phyloP scores from a whole-genome alignment of 768 basidiomycete genomes.

The Suillus americanus region DNA sequence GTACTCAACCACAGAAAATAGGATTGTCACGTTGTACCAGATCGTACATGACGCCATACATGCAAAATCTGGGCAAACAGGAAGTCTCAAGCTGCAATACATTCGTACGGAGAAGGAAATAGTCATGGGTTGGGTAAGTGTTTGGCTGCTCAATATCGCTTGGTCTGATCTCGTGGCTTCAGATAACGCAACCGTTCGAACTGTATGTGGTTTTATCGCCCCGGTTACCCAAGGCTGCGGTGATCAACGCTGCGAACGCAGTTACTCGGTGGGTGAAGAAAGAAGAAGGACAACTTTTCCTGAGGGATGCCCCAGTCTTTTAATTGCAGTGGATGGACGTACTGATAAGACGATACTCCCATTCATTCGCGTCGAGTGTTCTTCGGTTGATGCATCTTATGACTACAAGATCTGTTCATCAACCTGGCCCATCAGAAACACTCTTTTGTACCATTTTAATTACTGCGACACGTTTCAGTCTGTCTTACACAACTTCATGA shows the following conservation, averaged over 20 bases:
- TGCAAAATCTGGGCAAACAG: slow-evolving; percentile 81
- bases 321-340: slow-evolving; percentile 28
- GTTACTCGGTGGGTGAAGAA: slow-evolving; percentile 90
- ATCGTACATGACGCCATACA: slow-evolving; percentile 86
- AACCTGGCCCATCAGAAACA: background rate
- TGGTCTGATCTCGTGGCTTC: slow-evolving; percentile 2
- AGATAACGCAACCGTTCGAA: slow-evolving; percentile 96
- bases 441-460: no score
- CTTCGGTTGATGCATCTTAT: background rate
- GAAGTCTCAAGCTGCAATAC: slow-evolving; percentile 83
- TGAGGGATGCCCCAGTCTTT: slow-evolving; percentile 90
- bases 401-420: background rate
- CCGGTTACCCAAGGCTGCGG: slow-evolving; percentile 82
- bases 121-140: slow-evolving; percentile 90
- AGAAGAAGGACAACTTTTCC: slow-evolving; percentile 79
- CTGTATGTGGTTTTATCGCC: slow-evolving; percentile 84
- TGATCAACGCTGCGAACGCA: slow-evolving; percentile 84
- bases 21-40: slow-evolving; percentile 87
- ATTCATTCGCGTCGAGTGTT: background rate
- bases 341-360: no score
- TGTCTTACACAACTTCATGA: background rate
- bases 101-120: slow-evolving; percentile 83
- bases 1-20: slow-evolving; percentile 28
- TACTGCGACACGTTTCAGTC: background rate
- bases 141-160: background rate